Evolutionary conservation across 1,284 basidiomycete genomes (phyloP), one percentile per base, ranked within the genome.

Genomic region (Puccinia hordei): DNA sequence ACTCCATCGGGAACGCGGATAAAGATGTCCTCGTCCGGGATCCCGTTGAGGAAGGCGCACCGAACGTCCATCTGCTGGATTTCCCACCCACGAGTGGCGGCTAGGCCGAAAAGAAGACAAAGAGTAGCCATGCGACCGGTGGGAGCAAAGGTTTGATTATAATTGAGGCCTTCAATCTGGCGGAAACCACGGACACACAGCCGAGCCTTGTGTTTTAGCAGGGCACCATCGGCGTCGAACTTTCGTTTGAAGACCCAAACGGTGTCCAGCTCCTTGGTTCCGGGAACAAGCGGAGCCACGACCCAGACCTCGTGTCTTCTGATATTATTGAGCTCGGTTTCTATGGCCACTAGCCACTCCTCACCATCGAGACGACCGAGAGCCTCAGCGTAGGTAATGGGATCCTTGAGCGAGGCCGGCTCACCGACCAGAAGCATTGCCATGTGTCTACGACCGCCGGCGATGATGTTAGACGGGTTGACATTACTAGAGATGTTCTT

Each of bases 1-100:
- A 22, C 41, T 6, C 71, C 71, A 8, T 35, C 13, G n/a, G 53
- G 49, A 27, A 33, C 13, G 2, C n/a, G 3, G 10, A 53, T 30
- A n/a, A n/a, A 73, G 35, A 73, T 15, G 6, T 41, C 46, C 33
- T 73, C 71, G 13, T 57, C 71, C 8, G 33, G 27, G 12, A 53
- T 49, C 44, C 71, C 71, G 49, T 73, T n/a, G 27, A 73, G 53
- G 33, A 73, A 73, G 15, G 71, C 71, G 27, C 41, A 30, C 49
- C 33, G 8, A 8, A 73, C 53, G 35, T 73, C 71, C 46, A 73
- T 55, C 53, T 73, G 71, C 13, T 41, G 19, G 10, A 63, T 24
- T n/a, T 75, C 35, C 4, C 59, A 57, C 17, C 63, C 73, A 5
- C 46, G 22, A 44, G 6, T 38, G 0, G 55, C 57, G 13, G 17